Evolutionary conservation across 257 asterid species (phyloP).

Genomic region (Ocimum tenuiflorum): DNA sequence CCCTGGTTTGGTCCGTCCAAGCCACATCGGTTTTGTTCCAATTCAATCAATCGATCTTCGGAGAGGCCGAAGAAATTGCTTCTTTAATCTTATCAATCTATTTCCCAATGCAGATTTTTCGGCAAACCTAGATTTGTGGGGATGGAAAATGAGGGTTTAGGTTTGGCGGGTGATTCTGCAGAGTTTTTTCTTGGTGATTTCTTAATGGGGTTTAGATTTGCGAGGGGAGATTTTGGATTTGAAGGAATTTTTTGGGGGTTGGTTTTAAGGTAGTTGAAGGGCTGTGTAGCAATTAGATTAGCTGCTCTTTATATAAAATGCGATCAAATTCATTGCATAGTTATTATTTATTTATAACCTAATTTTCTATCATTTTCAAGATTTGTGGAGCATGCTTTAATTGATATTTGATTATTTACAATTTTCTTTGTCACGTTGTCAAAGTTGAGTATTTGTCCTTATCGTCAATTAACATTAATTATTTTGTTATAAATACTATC

Average conservation of each 20-base stretch:
- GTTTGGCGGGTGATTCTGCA: conserved; percentile 26
- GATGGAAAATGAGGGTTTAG: conserved; percentile 14
- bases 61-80: background rate
- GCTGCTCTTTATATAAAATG: background rate
- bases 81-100: background rate
- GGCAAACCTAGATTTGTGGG: conserved; percentile 10
- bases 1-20: conserved; percentile 57
- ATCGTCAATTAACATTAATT: too few species aligned
- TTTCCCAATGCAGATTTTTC: background rate
- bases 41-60: conserved; percentile 16
- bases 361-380: background rate
- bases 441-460: too few species aligned
- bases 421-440: too few species aligned
- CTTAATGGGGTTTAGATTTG: background rate
- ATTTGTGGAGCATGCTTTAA: background rate
- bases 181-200: conserved; percentile 11
- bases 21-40: conserved; percentile 59
- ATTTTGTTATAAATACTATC: too few species aligned
- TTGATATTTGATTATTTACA: background rate
- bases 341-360: background rate
- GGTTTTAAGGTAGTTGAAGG: conserved; percentile 21
- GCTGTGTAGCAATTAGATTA: background rate
- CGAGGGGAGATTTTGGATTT: background rate
- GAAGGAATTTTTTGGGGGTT: conserved; percentile 11
- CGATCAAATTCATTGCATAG: background rate